Percentiles rank a stretch among this genome's conserved stretches.
Conservation (phyloP, 192 early-diverging fungal species). For the Coemansia sp. region DNA sequence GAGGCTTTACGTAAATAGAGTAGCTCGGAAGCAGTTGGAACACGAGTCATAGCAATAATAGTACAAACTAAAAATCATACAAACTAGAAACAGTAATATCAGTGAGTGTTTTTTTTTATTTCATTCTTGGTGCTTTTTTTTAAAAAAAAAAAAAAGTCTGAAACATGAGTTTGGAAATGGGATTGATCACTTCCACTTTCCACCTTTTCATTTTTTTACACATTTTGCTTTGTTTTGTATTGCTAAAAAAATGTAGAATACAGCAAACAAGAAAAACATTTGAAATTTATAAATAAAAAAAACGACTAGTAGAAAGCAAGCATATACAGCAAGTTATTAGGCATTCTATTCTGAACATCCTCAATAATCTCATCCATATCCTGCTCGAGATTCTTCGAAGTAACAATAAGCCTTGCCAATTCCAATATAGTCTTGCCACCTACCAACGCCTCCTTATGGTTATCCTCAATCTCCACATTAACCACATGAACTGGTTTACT, state of each 20-base stretch:
- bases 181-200: neutral
- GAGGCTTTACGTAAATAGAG: slow-evolving; percentile 18
- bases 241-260: neutral
- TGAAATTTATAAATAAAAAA: neutral
- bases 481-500: slow-evolving; percentile 85
- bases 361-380: slow-evolving; percentile 83
- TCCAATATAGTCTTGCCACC: slow-evolving; percentile 85
- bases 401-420: slow-evolving; percentile 63
- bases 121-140: no score
- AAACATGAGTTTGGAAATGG: no score
- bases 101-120: no score
- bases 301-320: slow-evolving; percentile 59
- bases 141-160: no score
- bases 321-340: slow-evolving; percentile 64
- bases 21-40: slow-evolving; percentile 15
- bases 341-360: slow-evolving; percentile 61
- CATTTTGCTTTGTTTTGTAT: neutral
- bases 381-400: slow-evolving; percentile 73
- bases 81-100: no score
- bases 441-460: slow-evolving; percentile 79
- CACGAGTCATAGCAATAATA: slow-evolving; percentile 8
- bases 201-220: neutral
- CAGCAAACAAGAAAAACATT: no score
- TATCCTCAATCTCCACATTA: slow-evolving; percentile 96
- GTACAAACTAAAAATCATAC: no score